phyloP scores from a whole-genome alignment of 2,329 filamentous ascomycete species.

The Fonsecaea nubica region DNA sequence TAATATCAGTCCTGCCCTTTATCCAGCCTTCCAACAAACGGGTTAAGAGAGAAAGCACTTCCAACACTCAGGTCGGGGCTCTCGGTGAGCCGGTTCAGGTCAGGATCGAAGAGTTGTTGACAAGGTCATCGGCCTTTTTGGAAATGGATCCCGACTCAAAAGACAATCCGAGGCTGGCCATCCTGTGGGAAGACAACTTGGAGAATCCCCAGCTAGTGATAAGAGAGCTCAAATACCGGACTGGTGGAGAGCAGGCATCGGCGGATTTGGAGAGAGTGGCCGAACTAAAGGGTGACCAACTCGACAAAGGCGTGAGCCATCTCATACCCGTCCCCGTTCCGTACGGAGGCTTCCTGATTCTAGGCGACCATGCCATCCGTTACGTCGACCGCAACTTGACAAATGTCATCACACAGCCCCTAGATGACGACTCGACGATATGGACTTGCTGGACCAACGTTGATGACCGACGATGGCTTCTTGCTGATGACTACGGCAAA shows the following conservation, averaged over 20 bases:
- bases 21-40: slow-evolving; percentile 60
- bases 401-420: slow-evolving; percentile 66
- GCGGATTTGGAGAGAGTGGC: slow-evolving; percentile 62
- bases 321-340: slow-evolving; percentile 67
- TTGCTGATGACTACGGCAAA: slow-evolving; percentile 89
- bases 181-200: slow-evolving; percentile 70
- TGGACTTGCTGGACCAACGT: slow-evolving; percentile 92
- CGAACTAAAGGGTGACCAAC: slow-evolving; percentile 56
- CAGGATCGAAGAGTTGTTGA: slow-evolving; percentile 70
- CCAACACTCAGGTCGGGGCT: slow-evolving; percentile 49
- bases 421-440: slow-evolving; percentile 74
- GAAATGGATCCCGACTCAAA: slow-evolving; percentile 56
- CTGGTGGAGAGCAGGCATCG: slow-evolving; percentile 52
- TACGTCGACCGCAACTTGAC: slow-evolving; percentile 83
- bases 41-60: slow-evolving; percentile 38
- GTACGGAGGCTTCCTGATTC: slow-evolving; percentile 72
- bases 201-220: slow-evolving; percentile 63
- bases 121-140: slow-evolving; percentile 70
- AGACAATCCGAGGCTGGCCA: slow-evolving; percentile 65
- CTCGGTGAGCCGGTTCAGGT: slow-evolving; percentile 67
- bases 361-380: slow-evolving; percentile 80
- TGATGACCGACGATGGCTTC: slow-evolving; percentile 80
- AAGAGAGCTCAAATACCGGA: slow-evolving; percentile 60
- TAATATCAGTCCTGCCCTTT: slow-evolving; percentile 69
- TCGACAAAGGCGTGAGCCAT: slow-evolving; percentile 67